Evolutionary conservation across 345 rosid genomes (phyloP), one percentile per base, ranked within the genome.

Genomic region (Lumnitzera littorea): DNA sequence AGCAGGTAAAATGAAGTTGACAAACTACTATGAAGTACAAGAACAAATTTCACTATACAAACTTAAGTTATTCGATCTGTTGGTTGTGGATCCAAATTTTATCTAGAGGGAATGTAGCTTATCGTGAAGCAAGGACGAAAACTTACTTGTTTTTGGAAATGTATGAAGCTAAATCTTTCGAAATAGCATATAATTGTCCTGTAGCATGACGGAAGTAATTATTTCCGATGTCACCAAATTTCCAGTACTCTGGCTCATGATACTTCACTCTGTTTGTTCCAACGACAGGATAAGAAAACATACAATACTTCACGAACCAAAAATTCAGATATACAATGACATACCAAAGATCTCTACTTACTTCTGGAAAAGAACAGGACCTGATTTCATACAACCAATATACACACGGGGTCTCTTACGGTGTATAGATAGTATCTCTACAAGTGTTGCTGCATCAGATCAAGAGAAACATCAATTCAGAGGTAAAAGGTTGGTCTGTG

Each of bases 311-410:
- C 2, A 50, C 53, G 15, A 62, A 51, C n/a, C 13, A 50, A 50
- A 25, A 48, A 48, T 24, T 12, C 16, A 52, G 24, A 20, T 48
- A 29, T 53, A 10, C 41, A 57, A 48, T 59, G 24, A 56, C 46
- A 49, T 16, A 53, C 4, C 36, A 59, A n/a, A 14, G 52, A 63
- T 3, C 24, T 49, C 36, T 46, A 70, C 87, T 76, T 79, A 89
- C 98, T 77, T 82, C 70, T 68, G 76, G 61, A 85, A 79, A 67
- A 89, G 82, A 57, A 89, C 96, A 24, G 94, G 98, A 61, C 98
- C 98, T 20, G 96, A 92, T 78, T 87, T 92, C 97, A 92, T 92
- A 81, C 98, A 92, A 56, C 98, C 98, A 23, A 82, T 58, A 58
- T 92, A 92, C 56, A 80, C 86, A 51, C 76, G 82, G 54, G 84